Percentiles rank a stretch among this genome's conserved stretches.
Conservation (phyloP, 2,329 filamentous ascomycete species). For the Verticillium nubilum region DNA sequence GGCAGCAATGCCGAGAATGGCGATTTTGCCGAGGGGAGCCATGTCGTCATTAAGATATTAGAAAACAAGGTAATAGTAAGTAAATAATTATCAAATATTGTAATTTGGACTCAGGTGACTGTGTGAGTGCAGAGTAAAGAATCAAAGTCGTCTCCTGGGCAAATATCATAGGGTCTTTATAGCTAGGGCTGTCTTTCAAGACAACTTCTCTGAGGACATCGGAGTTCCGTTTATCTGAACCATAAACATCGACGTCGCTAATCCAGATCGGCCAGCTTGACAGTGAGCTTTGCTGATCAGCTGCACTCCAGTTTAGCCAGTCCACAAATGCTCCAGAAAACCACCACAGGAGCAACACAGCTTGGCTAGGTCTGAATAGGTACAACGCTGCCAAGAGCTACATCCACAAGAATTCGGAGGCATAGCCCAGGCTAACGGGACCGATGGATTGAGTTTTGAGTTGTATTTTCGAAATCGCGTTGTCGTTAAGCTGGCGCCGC, state of each 20-base stretch:
- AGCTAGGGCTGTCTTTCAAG: background rate
- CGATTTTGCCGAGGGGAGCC: background rate
- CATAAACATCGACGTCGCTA: background rate
- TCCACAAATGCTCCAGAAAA: background rate
- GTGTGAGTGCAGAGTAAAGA: background rate
- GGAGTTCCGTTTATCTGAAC: background rate
- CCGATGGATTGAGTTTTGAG: background rate
- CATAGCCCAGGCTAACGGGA: background rate
- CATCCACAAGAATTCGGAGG: background rate
- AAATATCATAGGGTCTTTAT: background rate
- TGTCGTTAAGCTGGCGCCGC: background rate
- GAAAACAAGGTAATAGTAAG: background rate
- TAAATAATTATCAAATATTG: background rate
- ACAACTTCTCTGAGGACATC: background rate
- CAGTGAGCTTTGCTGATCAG: too few relatives aligned
- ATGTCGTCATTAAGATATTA: background rate
- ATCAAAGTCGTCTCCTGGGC: background rate
- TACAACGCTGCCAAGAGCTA: background rate
- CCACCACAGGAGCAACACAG: background rate
- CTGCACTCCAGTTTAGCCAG: background rate
- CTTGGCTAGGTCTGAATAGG: background rate
- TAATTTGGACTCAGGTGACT: background rate
- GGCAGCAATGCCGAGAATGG: background rate
- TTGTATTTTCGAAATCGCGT: background rate
- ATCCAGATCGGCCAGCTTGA: background rate